Base-by-base conservation (phyloP, 805 yeast genomes). In the Sugiyamaella mastotermitis region DNA sequence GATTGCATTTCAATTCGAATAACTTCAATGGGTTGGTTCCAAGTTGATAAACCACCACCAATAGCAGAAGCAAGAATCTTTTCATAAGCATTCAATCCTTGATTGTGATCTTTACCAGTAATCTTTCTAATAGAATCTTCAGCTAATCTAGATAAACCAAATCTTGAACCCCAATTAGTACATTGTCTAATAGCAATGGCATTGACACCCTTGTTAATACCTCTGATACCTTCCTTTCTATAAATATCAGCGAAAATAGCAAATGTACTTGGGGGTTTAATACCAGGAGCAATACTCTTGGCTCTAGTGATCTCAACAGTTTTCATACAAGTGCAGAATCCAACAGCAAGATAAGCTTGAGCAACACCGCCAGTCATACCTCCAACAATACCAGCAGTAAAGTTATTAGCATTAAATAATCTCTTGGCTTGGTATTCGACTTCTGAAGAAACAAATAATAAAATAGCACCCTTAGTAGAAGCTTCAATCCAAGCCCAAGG, bases 401-500 rank as follows among this genome's bases (percentile, higher is more conserved):
- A 87, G 46, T 82, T 76, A 41, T 69, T 73, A 13, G 52, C 38
- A 36, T 94, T 94, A 15, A 80, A 43, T 23, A 60, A 62, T 31
- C 49, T 43, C 54, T 71, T 78, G 52, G 80, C 76, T 34, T 72
- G 74, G 61, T 84, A 85, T 64, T 92, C 97, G 37, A 87, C 83
- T 59, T 92, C 97, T 32, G 94, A 78, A 32, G 95, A 81, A 23
- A 87, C 96, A 54, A 92, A 92, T 50, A 92, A 70, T 40, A 92
- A 69, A 5, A 88, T 95, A 4, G 97, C 97, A 60, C 98, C 98
- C 62, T 92, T 92, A 25, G 98, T 92, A n/a, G 95, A 83, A 7
- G 96, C 98, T 64, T 90, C 98, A 51, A 92, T 83, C 97, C 97
- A 88, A 5, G 97, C 98, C 98, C 98, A 92, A 33, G 98, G 98